These are phyloP conservation scores for Lophiostoma macrostomum DNA, from an alignment of 495 filamentous ascomycete species.

Conservation along the genomic window DNA sequence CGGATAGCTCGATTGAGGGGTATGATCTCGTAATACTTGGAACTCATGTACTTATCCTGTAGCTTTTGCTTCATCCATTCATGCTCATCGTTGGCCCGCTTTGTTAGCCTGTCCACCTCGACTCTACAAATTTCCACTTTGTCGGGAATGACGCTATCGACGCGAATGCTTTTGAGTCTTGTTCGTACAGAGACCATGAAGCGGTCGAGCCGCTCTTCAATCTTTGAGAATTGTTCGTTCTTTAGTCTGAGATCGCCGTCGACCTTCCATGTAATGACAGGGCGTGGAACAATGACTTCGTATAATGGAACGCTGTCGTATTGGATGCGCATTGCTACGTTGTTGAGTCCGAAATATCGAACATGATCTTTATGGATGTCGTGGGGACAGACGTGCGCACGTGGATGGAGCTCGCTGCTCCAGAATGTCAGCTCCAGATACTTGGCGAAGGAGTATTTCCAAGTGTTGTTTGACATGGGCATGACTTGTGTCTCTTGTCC, in stretches of 20 bases:
- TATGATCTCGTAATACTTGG: constrained; percentile 93
- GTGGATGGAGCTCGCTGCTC: constrained; percentile 77
- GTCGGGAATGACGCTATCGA: constrained; percentile 84
- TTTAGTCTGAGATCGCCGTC: constrained; percentile 86
- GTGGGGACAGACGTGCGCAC: constrained; percentile 83
- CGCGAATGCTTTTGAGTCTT: constrained; percentile 80
- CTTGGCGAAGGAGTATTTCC: constrained; percentile 98
- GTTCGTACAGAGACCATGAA: constrained; percentile 85
- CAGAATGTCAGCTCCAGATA: constrained; percentile 96
- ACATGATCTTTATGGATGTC: constrained; percentile 90
- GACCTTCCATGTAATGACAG: constrained; percentile 93
- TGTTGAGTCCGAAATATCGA: constrained; percentile 84
- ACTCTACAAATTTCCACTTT: constrained; percentile 74
- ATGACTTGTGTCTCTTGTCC: constrained; percentile 83
- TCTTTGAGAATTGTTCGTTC: constrained; percentile 81
- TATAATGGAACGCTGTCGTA: constrained; percentile 88
- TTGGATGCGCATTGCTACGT: constrained; percentile 81
- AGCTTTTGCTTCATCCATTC: constrained; percentile 66
- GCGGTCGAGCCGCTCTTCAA: constrained; percentile 72
- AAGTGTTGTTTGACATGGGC: constrained; percentile 92
- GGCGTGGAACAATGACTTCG: constrained; percentile 91
- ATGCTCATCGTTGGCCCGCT: constrained; percentile 79
- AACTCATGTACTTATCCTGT: constrained; percentile 85
- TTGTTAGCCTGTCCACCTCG: constrained; percentile 72
- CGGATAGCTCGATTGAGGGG: constrained; percentile 85